Evolutionary conservation across 2,329 filamentous ascomycete species (phyloP).

Genomic region (Penicillium sp.): DNA sequence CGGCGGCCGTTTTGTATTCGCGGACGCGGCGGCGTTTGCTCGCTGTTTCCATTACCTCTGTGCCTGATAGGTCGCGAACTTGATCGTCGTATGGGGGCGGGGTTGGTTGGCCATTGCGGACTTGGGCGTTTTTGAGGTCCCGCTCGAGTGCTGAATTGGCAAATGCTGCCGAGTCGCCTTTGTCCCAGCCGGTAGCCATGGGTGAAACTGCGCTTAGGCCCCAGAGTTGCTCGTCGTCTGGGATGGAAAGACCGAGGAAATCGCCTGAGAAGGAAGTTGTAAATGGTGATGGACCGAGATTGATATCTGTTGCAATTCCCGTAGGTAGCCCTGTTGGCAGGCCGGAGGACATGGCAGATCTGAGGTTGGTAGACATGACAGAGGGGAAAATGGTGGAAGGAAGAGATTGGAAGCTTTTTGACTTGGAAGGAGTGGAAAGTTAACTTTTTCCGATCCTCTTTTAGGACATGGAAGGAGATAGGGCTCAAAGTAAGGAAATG

Average conservation of each 20-base stretch:
- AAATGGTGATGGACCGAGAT: constrained; percentile 9
- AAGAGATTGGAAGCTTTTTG: constrained; percentile 1
- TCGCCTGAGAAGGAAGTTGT: constrained; percentile 27
- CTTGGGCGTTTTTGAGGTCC: constrained; percentile 34
- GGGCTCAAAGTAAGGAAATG: no score
- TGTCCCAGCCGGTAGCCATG: constrained; percentile 27
- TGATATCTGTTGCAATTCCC: constrained; percentile 1
- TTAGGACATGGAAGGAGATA: not conserved
- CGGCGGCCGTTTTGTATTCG: constrained; percentile 15
- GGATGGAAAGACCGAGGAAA: constrained; percentile 29
- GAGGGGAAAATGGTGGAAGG: not conserved
- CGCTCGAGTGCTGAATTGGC: constrained; percentile 28
- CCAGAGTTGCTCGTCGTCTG: constrained; percentile 34
- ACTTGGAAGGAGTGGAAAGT: not conserved
- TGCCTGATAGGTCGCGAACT: constrained; percentile 15
- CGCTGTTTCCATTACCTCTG: constrained; percentile 17
- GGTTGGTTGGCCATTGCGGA: constrained; percentile 40
- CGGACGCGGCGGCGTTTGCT: constrained; percentile 23
- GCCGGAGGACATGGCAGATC: constrained; percentile 4
- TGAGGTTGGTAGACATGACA: constrained; percentile 8
- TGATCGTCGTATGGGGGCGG: constrained; percentile 36
- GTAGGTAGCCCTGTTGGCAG: not conserved
- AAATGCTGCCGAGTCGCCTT: constrained; percentile 26
- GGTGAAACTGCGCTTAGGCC: constrained; percentile 31
- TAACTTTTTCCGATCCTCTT: not conserved